A percentile compares a stretch with the other conserved stretches of the same genome.
Conservation (phyloP, 2,329 filamentous ascomycete species). For the Didymella arachidicola region DNA sequence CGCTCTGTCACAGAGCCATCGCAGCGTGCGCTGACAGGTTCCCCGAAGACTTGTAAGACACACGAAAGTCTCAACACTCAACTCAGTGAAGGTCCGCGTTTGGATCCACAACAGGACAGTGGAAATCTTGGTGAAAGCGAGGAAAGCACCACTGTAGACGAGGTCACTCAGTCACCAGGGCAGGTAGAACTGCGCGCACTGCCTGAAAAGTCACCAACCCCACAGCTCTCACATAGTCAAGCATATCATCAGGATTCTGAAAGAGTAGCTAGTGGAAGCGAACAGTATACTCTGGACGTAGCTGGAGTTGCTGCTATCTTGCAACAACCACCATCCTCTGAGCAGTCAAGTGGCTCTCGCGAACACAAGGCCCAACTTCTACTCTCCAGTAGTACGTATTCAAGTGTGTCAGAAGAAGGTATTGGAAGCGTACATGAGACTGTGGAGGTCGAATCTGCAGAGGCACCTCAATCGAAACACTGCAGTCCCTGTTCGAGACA, state of each 20-base stretch:
- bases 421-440: conserved; percentile 28
- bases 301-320: conserved; percentile 1
- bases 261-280: background rate
- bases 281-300: conserved; percentile 1
- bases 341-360: conserved; percentile 14
- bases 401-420: conserved; percentile 31
- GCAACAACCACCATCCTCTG: conserved; percentile 7
- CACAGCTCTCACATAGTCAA: background rate
- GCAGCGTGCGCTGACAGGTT: background rate
- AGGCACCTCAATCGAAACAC: background rate
- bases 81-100: background rate
- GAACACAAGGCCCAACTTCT: conserved; percentile 42
- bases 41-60: background rate
- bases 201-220: no score
- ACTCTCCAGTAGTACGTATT: conserved; percentile 18
- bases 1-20: background rate
- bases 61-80: background rate
- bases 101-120: background rate
- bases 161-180: conserved; percentile 5
- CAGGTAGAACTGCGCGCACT: background rate
- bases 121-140: conserved; percentile 1
- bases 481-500: conserved; percentile 34
- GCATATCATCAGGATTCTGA: background rate
- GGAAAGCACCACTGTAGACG: conserved; percentile 19
- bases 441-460: conserved; percentile 20